Conservation (phyloP, 2,329 filamentous ascomycete species). For the Metarhizium rileyi region DNA sequence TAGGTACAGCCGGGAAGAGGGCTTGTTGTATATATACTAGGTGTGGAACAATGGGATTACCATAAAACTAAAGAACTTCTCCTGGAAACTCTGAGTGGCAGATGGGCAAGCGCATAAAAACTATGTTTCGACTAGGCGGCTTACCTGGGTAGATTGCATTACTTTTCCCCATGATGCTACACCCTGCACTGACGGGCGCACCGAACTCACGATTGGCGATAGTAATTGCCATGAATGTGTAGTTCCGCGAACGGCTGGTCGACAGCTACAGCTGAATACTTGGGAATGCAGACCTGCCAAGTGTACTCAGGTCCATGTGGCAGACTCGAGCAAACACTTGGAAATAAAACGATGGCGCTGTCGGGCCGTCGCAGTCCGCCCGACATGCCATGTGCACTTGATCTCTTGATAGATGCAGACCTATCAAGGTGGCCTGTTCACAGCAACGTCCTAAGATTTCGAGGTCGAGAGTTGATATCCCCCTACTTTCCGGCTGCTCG, state of each 20-base stretch:
- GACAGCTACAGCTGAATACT: background rate
- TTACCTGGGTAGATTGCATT: background rate
- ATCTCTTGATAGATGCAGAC: no score
- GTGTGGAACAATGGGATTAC: slow-evolving; percentile 4
- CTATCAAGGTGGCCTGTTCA: background rate
- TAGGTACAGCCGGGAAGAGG: background rate
- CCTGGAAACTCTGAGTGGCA: background rate
- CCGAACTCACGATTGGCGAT: background rate
- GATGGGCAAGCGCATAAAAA: no score
- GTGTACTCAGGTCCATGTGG: no score
- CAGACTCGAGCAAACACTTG: background rate
- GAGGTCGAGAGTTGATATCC: background rate
- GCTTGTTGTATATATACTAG: slow-evolving; percentile 27
- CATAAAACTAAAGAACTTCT: background rate
- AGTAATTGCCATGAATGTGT: background rate
- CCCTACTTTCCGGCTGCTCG: background rate
- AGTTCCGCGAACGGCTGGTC: background rate
- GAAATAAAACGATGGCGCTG: background rate
- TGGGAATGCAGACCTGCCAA: background rate
- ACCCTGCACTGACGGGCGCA: background rate
- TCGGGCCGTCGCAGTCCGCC: background rate
- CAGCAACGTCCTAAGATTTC: no score
- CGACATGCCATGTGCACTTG: background rate
- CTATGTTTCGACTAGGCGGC: background rate
- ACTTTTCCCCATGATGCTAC: background rate